These are phyloP conservation scores for Elasticomyces elasticus DNA, from an alignment of 495 filamentous ascomycete species.

Conservation along the genomic window DNA sequence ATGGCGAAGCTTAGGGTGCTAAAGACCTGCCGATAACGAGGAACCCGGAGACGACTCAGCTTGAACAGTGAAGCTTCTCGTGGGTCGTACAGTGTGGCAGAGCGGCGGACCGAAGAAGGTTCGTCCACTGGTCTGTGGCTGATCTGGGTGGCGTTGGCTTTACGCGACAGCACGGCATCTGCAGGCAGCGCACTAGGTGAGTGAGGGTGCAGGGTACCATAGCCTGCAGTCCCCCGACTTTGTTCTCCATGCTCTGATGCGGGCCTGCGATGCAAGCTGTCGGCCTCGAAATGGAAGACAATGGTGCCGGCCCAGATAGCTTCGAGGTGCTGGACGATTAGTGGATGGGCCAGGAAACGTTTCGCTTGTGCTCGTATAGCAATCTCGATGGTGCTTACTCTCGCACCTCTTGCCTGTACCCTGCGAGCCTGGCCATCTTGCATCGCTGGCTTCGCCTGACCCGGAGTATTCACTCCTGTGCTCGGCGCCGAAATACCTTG, in stretches of 20 bases:
- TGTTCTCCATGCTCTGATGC: constrained; percentile 17
- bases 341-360: constrained; percentile 76
- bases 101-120: constrained; percentile 38
- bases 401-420: constrained; percentile 43
- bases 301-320: constrained; percentile 93
- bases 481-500: constrained; percentile 55
- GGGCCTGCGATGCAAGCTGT: constrained; percentile 60
- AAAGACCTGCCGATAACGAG: constrained; percentile 78
- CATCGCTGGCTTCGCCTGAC: constrained; percentile 22
- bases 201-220: constrained; percentile 28
- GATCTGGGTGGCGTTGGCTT: constrained; percentile 8
- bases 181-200: constrained; percentile 14
- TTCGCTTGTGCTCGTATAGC: constrained; percentile 86
- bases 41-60: constrained; percentile 77
- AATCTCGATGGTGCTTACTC: constrained; percentile 81
- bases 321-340: constrained; percentile 84
- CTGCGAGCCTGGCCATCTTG: constrained; percentile 27
- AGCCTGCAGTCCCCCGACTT: constrained; percentile 15
- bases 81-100: constrained; percentile 82
- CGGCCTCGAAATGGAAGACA: constrained; percentile 78
- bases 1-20: constrained; percentile 76
- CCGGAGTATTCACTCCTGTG: constrained; percentile 14
- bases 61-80: constrained; percentile 83
- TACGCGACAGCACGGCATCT: constrained; percentile 12
- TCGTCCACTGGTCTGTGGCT: constrained; percentile 14